Evolutionary conservation across 164 flowering plant genomes (phyloP), one percentile per base, ranked within the genome.

Genomic region (Chimonanthus praecox): DNA sequence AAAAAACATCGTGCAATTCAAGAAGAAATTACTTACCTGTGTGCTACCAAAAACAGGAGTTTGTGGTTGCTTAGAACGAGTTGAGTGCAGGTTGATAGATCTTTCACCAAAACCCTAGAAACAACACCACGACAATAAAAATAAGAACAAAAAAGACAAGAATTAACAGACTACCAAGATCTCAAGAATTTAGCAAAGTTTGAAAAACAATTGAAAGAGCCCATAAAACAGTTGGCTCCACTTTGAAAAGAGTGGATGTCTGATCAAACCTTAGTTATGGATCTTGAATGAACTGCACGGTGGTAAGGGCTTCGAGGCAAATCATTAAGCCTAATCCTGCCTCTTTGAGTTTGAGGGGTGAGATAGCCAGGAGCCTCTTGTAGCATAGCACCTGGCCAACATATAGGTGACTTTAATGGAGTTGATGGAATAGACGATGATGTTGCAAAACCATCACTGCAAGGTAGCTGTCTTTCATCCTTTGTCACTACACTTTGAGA

Each of bases 321-420:
- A 76, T 81, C 84, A 69, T 85, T 87, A 68, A 87, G 81, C 71
- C 91, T 90, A 79, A 76, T 75, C 78, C 85, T 85, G 79, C 82
- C 80, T 79, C 87, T 85, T 72, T 84, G 87, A 80, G 78, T 82
- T 67, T 80, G 88, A 49, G 99, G 97, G 61, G 97, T 92, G 60
- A 79, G 48, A 84, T 82, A 85, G 72, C 78, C 84, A 69, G 45
- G 81, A 61, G 74, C 87, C 33, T 88, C 88, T 60, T 82, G 89
- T 73, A 87, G 83, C 78, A 80, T 73, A 13, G 97, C 84, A 74
- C 97, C 97, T 20, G 98, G 97, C 98, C 97, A 93, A 85, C 89
- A 85, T 64, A 80, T 74, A 2, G 96, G 84, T 68, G 94, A 75
- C 81, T 82, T 88, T 0, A 82, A 79, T 6, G 81, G 71, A 71